Evolutionary conservation across 306 rosid genomes (phyloP).

Genomic region (Vicia sativa): DNA sequence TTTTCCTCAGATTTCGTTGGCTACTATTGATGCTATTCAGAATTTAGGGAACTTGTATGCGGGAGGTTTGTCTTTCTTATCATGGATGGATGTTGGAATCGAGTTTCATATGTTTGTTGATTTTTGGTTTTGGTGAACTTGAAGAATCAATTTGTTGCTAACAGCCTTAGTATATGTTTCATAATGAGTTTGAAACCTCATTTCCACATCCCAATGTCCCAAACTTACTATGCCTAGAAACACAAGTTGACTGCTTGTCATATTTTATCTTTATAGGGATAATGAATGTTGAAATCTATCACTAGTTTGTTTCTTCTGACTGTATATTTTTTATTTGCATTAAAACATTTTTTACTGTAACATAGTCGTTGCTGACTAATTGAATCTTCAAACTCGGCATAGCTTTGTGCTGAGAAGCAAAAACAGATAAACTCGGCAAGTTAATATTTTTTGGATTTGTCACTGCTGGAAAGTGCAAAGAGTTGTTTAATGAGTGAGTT

Average conservation of each 20-base stretch:
- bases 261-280: no score
- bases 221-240: no score
- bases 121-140: slow-evolving; percentile 14
- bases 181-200: no score
- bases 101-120: slow-evolving; percentile 29
- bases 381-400: not conserved
- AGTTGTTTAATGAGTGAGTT: slow-evolving; percentile 17
- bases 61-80: slow-evolving; percentile 72
- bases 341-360: not conserved
- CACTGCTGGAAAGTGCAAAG: slow-evolving; percentile 21
- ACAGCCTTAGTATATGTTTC: not conserved
- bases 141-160: not conserved
- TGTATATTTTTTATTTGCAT: not conserved
- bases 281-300: no score
- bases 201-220: no score
- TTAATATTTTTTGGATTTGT: not conserved
- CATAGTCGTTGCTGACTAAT: slow-evolving; percentile 17
- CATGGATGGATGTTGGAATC: slow-evolving; percentile 14
- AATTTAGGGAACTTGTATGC: slow-evolving; percentile 79
- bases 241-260: no score
- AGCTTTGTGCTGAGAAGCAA: not conserved
- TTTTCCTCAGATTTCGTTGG: slow-evolving; percentile 97
- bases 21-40: slow-evolving; percentile 87
- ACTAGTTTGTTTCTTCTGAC: no score
- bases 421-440: not conserved